These are phyloP conservation scores for Boehmeria nivea DNA, from an alignment of 306 rosid species.

Conservation along the genomic window DNA sequence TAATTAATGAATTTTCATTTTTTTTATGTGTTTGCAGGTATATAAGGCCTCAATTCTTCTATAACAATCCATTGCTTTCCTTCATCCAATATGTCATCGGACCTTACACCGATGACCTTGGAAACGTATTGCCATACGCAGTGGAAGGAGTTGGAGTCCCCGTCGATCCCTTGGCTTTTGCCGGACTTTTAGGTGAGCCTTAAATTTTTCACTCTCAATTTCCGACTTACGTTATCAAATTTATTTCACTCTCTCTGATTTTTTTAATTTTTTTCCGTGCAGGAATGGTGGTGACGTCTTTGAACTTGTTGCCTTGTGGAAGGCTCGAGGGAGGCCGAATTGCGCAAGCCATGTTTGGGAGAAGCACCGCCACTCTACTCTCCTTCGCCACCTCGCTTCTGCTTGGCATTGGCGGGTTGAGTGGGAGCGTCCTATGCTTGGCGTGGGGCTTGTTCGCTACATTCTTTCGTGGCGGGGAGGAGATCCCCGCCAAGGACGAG, in stretches of 20 bases:
- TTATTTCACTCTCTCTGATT: neutral
- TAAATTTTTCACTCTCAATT: neutral
- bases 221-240: neutral
- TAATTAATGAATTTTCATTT: too few species aligned
- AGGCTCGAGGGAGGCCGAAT: constrained; percentile 95
- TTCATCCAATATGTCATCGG: constrained; percentile 79
- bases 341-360: constrained; percentile 86
- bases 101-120: constrained; percentile 89
- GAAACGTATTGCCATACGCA: constrained; percentile 89
- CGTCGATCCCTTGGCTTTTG: constrained; percentile 93
- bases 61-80: constrained; percentile 83
- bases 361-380: constrained; percentile 62
- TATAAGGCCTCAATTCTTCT: constrained; percentile 89
- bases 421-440: constrained; percentile 86
- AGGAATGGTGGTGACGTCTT: constrained; percentile 96
- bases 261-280: constrained; percentile 10
- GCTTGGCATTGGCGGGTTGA: constrained; percentile 84
- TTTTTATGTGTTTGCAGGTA: constrained; percentile 49
- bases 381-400: constrained; percentile 68
- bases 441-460: constrained; percentile 96
- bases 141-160: constrained; percentile 99
- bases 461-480: constrained; percentile 89
- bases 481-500: constrained; percentile 81
- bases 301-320: constrained; percentile 85
- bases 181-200: constrained; percentile 75